Conservation (phyloP, 805 yeast species). For the Pachysolen tannophilus region DNA sequence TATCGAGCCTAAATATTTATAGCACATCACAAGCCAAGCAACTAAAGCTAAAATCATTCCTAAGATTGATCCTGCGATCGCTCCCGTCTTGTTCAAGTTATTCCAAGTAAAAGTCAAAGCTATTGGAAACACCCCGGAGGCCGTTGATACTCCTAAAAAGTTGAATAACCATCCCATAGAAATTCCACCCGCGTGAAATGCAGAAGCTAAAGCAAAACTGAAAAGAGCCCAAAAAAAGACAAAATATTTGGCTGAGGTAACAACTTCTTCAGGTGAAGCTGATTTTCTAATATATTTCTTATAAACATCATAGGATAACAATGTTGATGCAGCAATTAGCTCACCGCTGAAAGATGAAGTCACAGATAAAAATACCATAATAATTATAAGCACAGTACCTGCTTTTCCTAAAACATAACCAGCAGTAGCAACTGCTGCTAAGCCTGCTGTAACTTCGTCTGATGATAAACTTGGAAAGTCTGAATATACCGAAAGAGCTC, state of each 20-base stretch:
- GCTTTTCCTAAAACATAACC: conserved; percentile 28
- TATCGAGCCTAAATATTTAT: conserved; percentile 26
- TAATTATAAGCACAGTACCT: conserved; percentile 19
- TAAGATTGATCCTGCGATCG: conserved; percentile 28
- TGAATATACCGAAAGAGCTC: conserved; percentile 17
- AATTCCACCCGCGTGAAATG: conserved; percentile 20
- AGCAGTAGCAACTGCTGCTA: conserved; percentile 42
- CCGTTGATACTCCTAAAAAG: conserved; percentile 22
- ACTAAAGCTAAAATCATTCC: conserved; percentile 28
- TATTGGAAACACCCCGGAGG: conserved; percentile 22
- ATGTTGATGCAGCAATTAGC: conserved; percentile 31
- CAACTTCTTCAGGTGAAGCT: conserved; percentile 20
- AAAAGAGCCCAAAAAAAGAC: conserved; percentile 20
- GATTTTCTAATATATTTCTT: conserved; percentile 19
- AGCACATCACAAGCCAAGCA: conserved; percentile 31
- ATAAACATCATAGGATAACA: conserved; percentile 21
- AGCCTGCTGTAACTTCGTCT: conserved; percentile 38
- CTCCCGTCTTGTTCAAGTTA: conserved; percentile 27
- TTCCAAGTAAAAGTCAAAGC: conserved; percentile 22
- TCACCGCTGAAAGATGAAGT: conserved; percentile 35
- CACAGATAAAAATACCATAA: conserved; percentile 28
- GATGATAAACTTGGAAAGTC: conserved; percentile 23
- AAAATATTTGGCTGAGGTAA: conserved; percentile 16
- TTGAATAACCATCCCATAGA: conserved; percentile 31
- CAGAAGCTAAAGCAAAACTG: conserved; percentile 21